These are phyloP conservation scores for Mortierella claussenii DNA, from an alignment of 192 early-diverging fungal genomes.

Conservation along the genomic window DNA sequence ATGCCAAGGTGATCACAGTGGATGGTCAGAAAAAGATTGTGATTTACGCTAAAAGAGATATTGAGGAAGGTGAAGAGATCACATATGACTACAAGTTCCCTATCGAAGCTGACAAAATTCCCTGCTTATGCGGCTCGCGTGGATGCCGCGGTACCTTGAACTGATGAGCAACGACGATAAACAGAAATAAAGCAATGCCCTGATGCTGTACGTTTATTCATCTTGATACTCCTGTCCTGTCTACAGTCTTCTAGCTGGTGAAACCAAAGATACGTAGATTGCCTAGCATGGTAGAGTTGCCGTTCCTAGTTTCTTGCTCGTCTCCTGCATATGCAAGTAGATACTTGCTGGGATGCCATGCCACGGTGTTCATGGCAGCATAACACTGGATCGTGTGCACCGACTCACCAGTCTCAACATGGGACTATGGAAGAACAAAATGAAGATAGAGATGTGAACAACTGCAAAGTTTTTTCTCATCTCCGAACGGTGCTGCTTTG, in stretches of 20 bases:
- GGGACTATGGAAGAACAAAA: slow-evolving; percentile 56
- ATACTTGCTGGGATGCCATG: slow-evolving; percentile 84
- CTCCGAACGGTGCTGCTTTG: no score
- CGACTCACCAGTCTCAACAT: slow-evolving; percentile 77
- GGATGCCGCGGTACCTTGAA: slow-evolving; percentile 87
- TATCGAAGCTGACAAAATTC: slow-evolving; percentile 94
- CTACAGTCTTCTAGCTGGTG: slow-evolving; percentile 8
- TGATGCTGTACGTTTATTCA: background rate
- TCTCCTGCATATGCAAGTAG: slow-evolving; percentile 84
- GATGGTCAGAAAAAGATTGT: slow-evolving; percentile 96
- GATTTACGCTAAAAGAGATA: slow-evolving; percentile 96
- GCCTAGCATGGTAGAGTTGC: slow-evolving; percentile 52
- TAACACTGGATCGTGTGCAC: slow-evolving; percentile 74
- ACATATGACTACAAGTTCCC: slow-evolving; percentile 99
- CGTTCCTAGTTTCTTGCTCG: slow-evolving; percentile 55
- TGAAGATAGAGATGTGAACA: background rate
- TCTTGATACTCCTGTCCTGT: background rate
- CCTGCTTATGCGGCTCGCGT: slow-evolving; percentile 93
- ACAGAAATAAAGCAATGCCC: background rate
- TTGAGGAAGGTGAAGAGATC: slow-evolving; percentile 95
- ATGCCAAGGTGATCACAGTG: slow-evolving; percentile 92
- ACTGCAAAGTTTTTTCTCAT: no score
- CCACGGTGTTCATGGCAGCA: slow-evolving; percentile 78
- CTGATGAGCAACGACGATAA: slow-evolving; percentile 30
- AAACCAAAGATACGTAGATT: slow-evolving; percentile 63